A percentile compares a stretch with the other conserved stretches of the same genome.
phyloP scores from a whole-genome alignment of 106 monocot genomes.

The Phalaenopsis aphrodite region DNA sequence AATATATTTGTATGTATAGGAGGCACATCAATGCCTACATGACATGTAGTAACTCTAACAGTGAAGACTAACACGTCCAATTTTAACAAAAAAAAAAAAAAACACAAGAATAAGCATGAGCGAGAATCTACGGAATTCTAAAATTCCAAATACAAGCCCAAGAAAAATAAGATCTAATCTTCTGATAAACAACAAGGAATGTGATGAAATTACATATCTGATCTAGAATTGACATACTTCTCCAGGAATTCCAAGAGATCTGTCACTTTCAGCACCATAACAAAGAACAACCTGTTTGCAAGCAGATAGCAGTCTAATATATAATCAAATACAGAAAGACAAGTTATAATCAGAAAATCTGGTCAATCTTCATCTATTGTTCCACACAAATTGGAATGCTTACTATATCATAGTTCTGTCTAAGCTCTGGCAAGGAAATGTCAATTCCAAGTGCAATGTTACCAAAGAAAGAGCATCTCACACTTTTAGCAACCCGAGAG shows the following conservation, averaged over 20 bases:
- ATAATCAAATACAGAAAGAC: neutral
- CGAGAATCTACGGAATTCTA: neutral
- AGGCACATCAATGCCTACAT: neutral
- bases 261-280: constrained; percentile 98
- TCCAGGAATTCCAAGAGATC: constrained; percentile 64
- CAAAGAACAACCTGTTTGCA: constrained; percentile 74
- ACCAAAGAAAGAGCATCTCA: constrained; percentile 85
- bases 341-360: neutral
- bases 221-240: constrained; percentile 44
- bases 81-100: neutral
- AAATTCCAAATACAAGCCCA: neutral
- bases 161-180: constrained; percentile 1
- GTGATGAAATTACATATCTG: neutral
- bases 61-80: neutral
- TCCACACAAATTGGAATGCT: constrained; percentile 15
- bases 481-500: constrained; percentile 72
- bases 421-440: constrained; percentile 67
- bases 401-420: constrained; percentile 82
- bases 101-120: neutral
- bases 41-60: neutral
- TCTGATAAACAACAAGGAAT: neutral
- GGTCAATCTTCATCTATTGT: neutral
- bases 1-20: too few relatives aligned
- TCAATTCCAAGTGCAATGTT: constrained; percentile 67
- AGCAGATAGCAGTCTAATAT: constrained; percentile 6